Percentiles rank a stretch among this genome's conserved stretches.
Conservation (phyloP, 2,329 filamentous ascomycete species). For the Dactylellina sp. region DNA sequence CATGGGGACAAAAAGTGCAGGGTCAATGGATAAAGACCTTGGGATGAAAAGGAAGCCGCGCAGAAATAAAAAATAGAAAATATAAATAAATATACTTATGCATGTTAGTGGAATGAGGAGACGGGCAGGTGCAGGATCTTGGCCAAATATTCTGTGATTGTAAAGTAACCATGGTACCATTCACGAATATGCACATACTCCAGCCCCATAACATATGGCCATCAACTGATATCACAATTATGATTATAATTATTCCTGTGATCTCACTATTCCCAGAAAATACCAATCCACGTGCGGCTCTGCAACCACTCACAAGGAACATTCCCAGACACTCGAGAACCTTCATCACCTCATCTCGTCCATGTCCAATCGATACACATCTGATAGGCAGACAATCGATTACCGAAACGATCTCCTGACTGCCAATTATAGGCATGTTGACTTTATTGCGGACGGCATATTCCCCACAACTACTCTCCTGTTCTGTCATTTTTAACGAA, state of each 20-base stretch:
- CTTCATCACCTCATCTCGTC: background rate
- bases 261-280: too few species aligned
- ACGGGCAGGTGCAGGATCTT: too few species aligned
- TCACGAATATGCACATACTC: too few species aligned
- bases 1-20: slow-evolving; percentile 21
- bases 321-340: slow-evolving; percentile 1
- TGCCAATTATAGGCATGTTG: slow-evolving; percentile 27
- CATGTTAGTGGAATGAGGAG: too few species aligned
- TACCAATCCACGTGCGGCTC: slow-evolving; percentile 7
- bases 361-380: slow-evolving; percentile 25
- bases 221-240: too few species aligned
- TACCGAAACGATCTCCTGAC: slow-evolving; percentile 38
- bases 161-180: too few species aligned
- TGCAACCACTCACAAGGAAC: slow-evolving; percentile 4
- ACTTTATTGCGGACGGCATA: background rate
- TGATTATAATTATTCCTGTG: too few species aligned
- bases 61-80: background rate
- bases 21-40: slow-evolving; percentile 6
- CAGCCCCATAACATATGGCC: too few species aligned
- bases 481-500: background rate
- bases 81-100: too few species aligned
- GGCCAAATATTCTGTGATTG: too few species aligned
- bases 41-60: slow-evolving; percentile 2
- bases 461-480: slow-evolving; percentile 24
- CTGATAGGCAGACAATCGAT: slow-evolving; percentile 47